These are phyloP conservation scores for Stachybotrys elegans DNA, from an alignment of 2,329 filamentous ascomycete species.

Conservation along the genomic window DNA sequence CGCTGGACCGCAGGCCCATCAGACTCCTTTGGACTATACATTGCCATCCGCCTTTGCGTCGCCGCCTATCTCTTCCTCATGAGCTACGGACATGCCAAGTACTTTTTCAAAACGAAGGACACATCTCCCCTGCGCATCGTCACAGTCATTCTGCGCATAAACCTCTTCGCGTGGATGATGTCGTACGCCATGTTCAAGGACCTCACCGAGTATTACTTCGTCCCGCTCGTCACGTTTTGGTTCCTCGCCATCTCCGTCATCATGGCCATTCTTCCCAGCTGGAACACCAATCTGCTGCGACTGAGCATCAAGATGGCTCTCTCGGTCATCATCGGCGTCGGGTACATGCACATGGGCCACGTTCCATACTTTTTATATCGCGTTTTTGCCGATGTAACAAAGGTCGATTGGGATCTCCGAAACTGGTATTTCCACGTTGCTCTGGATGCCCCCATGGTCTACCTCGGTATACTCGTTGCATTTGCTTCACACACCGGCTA, in stretches of 20 bases:
- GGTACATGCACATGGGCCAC: constrained; percentile 28
- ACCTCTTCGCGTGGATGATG: constrained; percentile 48
- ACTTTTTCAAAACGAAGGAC: constrained; percentile 51
- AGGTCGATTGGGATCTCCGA: constrained; percentile 40
- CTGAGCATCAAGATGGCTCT: constrained; percentile 43
- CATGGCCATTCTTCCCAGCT: constrained; percentile 33
- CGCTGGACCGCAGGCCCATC: constrained; percentile 54
- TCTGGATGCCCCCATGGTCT: constrained; percentile 51
- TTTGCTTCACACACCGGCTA: constrained; percentile 18
- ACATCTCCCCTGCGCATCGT: constrained; percentile 50
- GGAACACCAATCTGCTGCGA: constrained; percentile 36
- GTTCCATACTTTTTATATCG: constrained; percentile 14
- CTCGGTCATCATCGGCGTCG: constrained; percentile 33
- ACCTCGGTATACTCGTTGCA: constrained; percentile 45
- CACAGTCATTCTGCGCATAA: constrained; percentile 50
- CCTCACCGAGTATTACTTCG: constrained; percentile 51
- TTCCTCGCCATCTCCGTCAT: constrained; percentile 53
- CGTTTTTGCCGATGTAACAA: constrained; percentile 34
- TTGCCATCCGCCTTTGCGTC: constrained; percentile 48
- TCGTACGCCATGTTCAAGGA: constrained; percentile 51
- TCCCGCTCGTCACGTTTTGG: constrained; percentile 56
- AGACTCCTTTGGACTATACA: constrained; percentile 45
- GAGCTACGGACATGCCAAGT: constrained; percentile 56
- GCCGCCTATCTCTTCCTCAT: constrained; percentile 59
- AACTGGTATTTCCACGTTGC: constrained; percentile 46